Percentiles rank a stretch among this genome's conserved stretches.
phyloP scores from a whole-genome alignment of 2,329 filamentous ascomycete species.

The Hirsutella thompsonii region DNA sequence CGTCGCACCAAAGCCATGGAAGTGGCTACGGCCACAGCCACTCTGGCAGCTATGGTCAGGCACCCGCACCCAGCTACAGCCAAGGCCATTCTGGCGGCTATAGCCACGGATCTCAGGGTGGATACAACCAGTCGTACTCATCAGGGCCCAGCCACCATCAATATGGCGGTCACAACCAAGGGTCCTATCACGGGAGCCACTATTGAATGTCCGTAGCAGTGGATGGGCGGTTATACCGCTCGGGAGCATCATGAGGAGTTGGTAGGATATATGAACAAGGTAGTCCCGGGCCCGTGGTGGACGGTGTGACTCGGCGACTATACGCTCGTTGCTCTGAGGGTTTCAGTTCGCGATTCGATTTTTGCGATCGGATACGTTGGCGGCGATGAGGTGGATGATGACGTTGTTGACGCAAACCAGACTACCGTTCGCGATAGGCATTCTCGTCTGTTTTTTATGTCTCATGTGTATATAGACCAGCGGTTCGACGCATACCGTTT shows the following conservation, averaged over 20 bases:
- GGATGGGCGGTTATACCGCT: too few species aligned
- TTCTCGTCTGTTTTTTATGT: constrained; percentile 6
- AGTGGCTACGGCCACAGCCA: constrained; percentile 5
- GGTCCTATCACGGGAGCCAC: constrained; percentile 7
- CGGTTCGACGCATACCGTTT: constrained; percentile 2
- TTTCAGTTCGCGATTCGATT: too few species aligned
- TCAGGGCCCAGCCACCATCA: constrained; percentile 15
- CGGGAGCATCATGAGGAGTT: too few species aligned
- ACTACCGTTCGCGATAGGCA: constrained; percentile 2
- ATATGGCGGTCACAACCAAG: constrained; percentile 13
- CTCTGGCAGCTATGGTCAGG: constrained; percentile 5
- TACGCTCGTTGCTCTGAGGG: too few species aligned
- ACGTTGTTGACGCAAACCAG: not conserved
- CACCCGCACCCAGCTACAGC: constrained; percentile 2
- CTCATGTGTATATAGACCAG: constrained; percentile 15
- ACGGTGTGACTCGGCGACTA: too few species aligned
- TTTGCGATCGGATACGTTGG: not conserved
- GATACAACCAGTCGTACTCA: constrained; percentile 17
- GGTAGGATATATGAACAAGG: too few species aligned
- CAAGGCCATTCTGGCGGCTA: constrained; percentile 5
- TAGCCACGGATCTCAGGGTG: constrained; percentile 6
- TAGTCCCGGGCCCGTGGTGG: too few species aligned
- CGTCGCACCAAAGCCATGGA: constrained; percentile 4
- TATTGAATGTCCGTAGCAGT: constrained; percentile 4
- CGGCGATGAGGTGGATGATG: not conserved